phyloP scores from a whole-genome alignment of 1,284 basidiomycete genomes.

The Leucoagaricus sp. region DNA sequence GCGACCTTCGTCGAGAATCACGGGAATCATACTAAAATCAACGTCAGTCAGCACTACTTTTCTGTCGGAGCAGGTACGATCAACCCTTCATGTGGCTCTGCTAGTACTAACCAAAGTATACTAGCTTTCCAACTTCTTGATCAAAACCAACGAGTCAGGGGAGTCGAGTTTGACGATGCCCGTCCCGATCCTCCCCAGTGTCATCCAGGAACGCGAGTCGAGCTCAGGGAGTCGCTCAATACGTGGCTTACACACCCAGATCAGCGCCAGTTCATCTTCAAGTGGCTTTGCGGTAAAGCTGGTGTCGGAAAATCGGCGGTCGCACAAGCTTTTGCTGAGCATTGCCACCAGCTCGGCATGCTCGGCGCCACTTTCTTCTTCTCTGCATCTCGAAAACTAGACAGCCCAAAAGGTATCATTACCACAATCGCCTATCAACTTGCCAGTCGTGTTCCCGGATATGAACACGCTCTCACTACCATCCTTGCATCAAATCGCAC shows the following conservation, averaged over 20 bases:
- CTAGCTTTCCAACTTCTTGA: too few relatives aligned
- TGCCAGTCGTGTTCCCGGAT: constrained; percentile 9
- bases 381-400: constrained; percentile 10
- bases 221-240: neutral
- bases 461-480: constrained; percentile 9
- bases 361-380: constrained; percentile 24
- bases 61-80: too few relatives aligned
- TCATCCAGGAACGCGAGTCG: neutral
- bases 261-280: neutral
- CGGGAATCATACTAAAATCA: too few relatives aligned
- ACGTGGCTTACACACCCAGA: neutral
- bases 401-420: constrained; percentile 2
- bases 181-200: too few relatives aligned
- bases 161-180: too few relatives aligned
- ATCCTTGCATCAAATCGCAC: constrained; percentile 15
- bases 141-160: too few relatives aligned
- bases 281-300: constrained; percentile 28
- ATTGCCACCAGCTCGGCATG: constrained; percentile 6
- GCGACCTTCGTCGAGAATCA: too few relatives aligned
- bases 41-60: too few relatives aligned
- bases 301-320: constrained; percentile 27
- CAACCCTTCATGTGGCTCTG: too few relatives aligned
- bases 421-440: constrained; percentile 24
- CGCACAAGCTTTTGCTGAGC: constrained; percentile 22
- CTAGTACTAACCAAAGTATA: too few relatives aligned